These are phyloP conservation scores for Symmetrospora coprosmae DNA, from an alignment of 768 basidiomycete species.

Conservation along the genomic window DNA sequence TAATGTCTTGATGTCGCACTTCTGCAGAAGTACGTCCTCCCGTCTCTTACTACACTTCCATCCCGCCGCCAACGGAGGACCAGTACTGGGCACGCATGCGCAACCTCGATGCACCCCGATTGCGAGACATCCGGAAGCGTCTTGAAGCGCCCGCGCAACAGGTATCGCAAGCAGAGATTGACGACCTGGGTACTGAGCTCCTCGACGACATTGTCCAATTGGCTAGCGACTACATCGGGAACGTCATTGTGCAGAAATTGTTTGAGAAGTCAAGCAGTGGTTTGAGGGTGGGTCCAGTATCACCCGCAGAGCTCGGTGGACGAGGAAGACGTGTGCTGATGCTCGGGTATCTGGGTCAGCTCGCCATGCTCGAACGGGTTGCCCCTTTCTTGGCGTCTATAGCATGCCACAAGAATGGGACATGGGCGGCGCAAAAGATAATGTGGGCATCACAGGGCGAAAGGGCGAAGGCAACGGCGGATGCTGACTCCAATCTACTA, in stretches of 20 bases:
- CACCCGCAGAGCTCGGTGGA: neutral
- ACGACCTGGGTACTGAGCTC: slow-evolving; percentile 76
- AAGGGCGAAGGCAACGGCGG: too few species aligned
- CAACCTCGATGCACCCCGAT: slow-evolving; percentile 77
- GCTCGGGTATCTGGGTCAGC: slow-evolving; percentile 36
- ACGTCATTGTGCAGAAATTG: slow-evolving; percentile 81
- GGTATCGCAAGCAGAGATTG: slow-evolving; percentile 58
- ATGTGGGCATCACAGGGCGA: neutral
- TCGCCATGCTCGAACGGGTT: slow-evolving; percentile 85
- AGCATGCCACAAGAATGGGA: slow-evolving; percentile 91
- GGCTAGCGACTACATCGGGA: slow-evolving; percentile 95
- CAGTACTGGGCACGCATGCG: slow-evolving; percentile 26
- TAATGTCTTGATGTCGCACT: neutral
- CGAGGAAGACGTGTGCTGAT: neutral
- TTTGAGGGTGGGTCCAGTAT: slow-evolving; percentile 39
- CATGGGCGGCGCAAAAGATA: slow-evolving; percentile 92
- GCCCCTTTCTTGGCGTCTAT: slow-evolving; percentile 90
- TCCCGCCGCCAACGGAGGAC: slow-evolving; percentile 58
- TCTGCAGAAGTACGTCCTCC: slow-evolving; percentile 74
- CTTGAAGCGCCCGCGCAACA: slow-evolving; percentile 78
- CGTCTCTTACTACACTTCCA: slow-evolving; percentile 89
- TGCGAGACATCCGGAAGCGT: slow-evolving; percentile 85
- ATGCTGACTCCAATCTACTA: too few species aligned
- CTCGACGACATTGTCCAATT: slow-evolving; percentile 91
- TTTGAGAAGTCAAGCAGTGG: slow-evolving; percentile 72